Evolutionary conservation across 495 filamentous ascomycete genomes (phyloP).

Genomic region (Tuber aestivum): DNA sequence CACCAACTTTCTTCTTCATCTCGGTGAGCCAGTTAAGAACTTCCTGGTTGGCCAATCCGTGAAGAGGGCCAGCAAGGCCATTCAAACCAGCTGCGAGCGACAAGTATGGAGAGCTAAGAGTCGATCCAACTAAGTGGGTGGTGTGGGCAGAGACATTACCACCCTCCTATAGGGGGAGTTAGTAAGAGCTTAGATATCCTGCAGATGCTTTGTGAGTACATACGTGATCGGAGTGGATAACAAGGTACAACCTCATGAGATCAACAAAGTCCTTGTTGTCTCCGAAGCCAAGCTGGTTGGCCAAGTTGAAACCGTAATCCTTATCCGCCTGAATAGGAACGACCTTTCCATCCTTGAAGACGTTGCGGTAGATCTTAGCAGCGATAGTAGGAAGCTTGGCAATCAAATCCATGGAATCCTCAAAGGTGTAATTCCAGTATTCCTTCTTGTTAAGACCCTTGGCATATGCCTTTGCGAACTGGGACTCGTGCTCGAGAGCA

Average conservation of each 20-base stretch:
- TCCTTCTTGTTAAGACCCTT: slow-evolving; percentile 98
- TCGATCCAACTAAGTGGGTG: slow-evolving; percentile 93
- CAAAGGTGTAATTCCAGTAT: slow-evolving; percentile 98
- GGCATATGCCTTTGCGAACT: slow-evolving; percentile 95
- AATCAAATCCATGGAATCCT: slow-evolving; percentile 99
- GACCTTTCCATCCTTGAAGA: slow-evolving; percentile 99
- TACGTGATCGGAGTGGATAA: slow-evolving; percentile 93
- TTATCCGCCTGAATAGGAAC: slow-evolving; percentile 90
- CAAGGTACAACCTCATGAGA: slow-evolving; percentile 95
- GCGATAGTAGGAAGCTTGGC: slow-evolving; percentile 99
- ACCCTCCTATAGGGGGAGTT: slow-evolving; percentile 56
- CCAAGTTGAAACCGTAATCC: slow-evolving; percentile 97
- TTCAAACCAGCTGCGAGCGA: slow-evolving; percentile 94
- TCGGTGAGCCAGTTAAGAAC: slow-evolving; percentile 96
- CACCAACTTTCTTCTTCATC: slow-evolving; percentile 95
- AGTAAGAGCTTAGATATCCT: slow-evolving; percentile 19
- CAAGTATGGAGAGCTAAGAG: slow-evolving; percentile 94
- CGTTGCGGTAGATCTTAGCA: slow-evolving; percentile 96
- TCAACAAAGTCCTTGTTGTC: slow-evolving; percentile 96
- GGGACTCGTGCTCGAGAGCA: slow-evolving; percentile 94
- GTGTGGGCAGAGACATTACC: slow-evolving; percentile 98
- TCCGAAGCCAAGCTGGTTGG: slow-evolving; percentile 95
- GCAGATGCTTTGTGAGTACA: slow-evolving; percentile 13
- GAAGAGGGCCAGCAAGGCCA: slow-evolving; percentile 93
- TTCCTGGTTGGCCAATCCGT: slow-evolving; percentile 99